Percentiles rank a stretch among this genome's conserved stretches.
Conservation (phyloP, 768 basidiomycete genomes). For the Lactifluus subvellereus region DNA sequence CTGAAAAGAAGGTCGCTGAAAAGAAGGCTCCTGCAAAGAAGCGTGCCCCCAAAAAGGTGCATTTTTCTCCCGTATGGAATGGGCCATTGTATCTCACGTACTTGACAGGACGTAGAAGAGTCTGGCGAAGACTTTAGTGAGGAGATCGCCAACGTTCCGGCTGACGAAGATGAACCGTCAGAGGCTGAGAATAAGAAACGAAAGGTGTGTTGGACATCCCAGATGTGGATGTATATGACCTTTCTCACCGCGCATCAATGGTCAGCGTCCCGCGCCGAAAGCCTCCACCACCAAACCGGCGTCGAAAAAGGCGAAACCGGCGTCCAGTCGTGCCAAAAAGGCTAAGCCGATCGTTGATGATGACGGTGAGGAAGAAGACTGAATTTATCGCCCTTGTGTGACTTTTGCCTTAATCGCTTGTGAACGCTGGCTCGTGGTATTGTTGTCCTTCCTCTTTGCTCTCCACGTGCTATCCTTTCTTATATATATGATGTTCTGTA, state of each 20-base stretch:
- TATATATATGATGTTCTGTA: slow-evolving; percentile 11
- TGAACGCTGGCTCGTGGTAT: not conserved
- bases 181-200: slow-evolving; percentile 54
- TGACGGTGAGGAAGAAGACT: slow-evolving; percentile 16
- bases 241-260: not conserved
- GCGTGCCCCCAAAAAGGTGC: slow-evolving; percentile 35
- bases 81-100: not conserved
- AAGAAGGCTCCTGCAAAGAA: slow-evolving; percentile 45
- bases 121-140: slow-evolving; percentile 45
- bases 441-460: slow-evolving; percentile 2
- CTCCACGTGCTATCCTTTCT: slow-evolving; percentile 14
- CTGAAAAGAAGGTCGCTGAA: slow-evolving; percentile 44
- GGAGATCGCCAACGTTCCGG: slow-evolving; percentile 39
- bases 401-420: not conserved
- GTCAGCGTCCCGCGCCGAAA: slow-evolving; percentile 8
- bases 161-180: slow-evolving; percentile 43
- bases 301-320: slow-evolving; percentile 17
- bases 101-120: slow-evolving; percentile 33
- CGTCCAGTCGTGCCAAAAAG: slow-evolving; percentile 18
- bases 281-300: slow-evolving; percentile 11
- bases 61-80: not conserved
- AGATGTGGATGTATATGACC: not conserved
- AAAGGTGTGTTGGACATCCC: slow-evolving; percentile 43
- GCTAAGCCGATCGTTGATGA: slow-evolving; percentile 1
- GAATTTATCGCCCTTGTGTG: not conserved